A percentile compares a stretch with the other conserved stretches of the same genome.
These are phyloP conservation scores for Backusella westeae DNA, from an alignment of 192 early-diverging fungal genomes.

Conservation along the genomic window DNA sequence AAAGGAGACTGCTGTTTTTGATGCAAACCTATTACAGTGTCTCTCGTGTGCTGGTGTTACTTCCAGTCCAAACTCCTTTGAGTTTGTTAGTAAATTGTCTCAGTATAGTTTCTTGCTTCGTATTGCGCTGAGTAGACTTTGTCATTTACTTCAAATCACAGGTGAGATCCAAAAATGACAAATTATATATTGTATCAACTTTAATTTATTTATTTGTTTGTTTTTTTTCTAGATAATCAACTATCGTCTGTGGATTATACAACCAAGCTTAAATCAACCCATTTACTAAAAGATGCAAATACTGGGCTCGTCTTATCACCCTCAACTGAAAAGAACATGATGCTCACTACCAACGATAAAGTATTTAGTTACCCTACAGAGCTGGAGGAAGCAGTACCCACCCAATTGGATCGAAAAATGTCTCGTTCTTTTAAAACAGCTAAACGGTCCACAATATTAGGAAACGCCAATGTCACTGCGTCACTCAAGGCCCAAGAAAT, in stretches of 20 bases:
- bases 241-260: constrained; percentile 22
- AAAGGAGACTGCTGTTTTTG: constrained; percentile 16
- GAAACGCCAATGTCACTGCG: constrained; percentile 10
- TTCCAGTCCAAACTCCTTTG: constrained; percentile 42
- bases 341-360: background rate
- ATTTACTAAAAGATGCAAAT: background rate
- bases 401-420: constrained; percentile 19
- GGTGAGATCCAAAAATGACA: constrained; percentile 3
- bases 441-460: constrained; percentile 28
- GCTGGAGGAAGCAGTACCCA: background rate
- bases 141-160: constrained; percentile 57
- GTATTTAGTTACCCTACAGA: constrained; percentile 8
- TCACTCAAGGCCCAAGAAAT: constrained; percentile 1
- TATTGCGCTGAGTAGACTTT: constrained; percentile 80
- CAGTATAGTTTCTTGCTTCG: constrained; percentile 90
- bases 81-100: constrained; percentile 79
- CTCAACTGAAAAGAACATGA: constrained; percentile 19
- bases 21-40: constrained; percentile 16
- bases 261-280: constrained; percentile 13
- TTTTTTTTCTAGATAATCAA: constrained; percentile 14
- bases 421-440: constrained; percentile 32
- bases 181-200: too few relatives aligned
- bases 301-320: background rate
- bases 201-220: background rate
- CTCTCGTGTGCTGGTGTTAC: constrained; percentile 11